These are phyloP conservation scores for Knoxdaviesia capensis DNA, from an alignment of 2,329 filamentous ascomycete genomes.

Conservation along the genomic window DNA sequence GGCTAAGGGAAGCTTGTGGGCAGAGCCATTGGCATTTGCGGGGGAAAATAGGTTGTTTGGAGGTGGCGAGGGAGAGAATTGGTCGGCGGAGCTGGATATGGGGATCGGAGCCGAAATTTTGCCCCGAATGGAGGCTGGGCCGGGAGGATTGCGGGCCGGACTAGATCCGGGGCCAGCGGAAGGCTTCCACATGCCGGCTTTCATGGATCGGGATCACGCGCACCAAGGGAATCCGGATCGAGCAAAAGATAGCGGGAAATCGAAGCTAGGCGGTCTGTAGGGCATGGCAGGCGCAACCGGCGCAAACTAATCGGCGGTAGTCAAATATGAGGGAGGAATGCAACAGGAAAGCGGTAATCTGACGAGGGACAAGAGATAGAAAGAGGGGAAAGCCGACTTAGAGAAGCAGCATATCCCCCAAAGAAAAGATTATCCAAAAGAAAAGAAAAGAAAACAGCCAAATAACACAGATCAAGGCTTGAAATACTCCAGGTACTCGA, in stretches of 20 bases:
- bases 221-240: background rate
- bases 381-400: background rate
- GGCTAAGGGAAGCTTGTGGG: no score
- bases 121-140: conserved; percentile 26
- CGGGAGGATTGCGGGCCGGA: conserved; percentile 14
- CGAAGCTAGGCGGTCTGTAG: background rate
- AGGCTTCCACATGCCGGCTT: conserved; percentile 23
- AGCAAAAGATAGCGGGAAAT: background rate
- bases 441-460: conserved; percentile 1
- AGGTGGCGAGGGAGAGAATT: conserved; percentile 11
- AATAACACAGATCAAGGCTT: background rate
- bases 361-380: no score
- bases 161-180: conserved; percentile 18
- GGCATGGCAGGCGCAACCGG: background rate
- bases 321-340: no score
- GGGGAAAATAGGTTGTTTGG: no score
- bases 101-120: conserved; percentile 43
- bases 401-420: background rate
- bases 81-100: conserved; percentile 24
- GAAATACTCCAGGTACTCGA: background rate
- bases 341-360: no score
- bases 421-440: background rate
- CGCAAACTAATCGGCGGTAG: no score
- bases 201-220: conserved; percentile 11
- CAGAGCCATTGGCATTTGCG: no score